Conservation (phyloP, 1,284 basidiomycete genomes). For the Puccinia brachypodii region DNA sequence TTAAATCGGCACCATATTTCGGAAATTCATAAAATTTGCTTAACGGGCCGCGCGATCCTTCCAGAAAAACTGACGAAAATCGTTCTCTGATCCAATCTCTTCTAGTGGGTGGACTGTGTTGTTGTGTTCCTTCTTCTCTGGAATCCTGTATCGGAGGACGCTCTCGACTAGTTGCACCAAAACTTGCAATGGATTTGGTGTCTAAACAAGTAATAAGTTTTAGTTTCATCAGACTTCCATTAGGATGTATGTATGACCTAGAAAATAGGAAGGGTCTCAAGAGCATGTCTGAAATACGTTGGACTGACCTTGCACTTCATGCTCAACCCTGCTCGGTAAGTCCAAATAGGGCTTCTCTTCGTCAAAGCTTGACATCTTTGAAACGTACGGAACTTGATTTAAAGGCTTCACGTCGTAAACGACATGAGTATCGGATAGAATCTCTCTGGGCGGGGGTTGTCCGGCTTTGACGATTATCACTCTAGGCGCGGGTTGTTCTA, state of each 20-base stretch:
- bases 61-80: background rate
- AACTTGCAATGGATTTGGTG: background rate
- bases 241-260: too few species aligned
- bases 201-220: background rate
- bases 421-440: background rate
- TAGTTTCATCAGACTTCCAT: background rate
- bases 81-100: background rate
- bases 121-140: background rate
- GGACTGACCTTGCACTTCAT: background rate
- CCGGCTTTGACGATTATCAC: background rate
- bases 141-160: background rate
- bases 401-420: background rate
- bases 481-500: background rate
- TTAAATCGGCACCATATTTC: background rate
- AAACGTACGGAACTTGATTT: background rate
- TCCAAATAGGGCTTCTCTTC: background rate
- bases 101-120: background rate
- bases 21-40: background rate
- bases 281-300: background rate
- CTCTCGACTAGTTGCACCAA: background rate
- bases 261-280: background rate
- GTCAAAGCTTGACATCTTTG: background rate
- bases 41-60: background rate
- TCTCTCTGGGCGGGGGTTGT: background rate
- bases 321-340: background rate